Base-by-base conservation (phyloP, 208 protist species). In the Leishmania arabica region DNA sequence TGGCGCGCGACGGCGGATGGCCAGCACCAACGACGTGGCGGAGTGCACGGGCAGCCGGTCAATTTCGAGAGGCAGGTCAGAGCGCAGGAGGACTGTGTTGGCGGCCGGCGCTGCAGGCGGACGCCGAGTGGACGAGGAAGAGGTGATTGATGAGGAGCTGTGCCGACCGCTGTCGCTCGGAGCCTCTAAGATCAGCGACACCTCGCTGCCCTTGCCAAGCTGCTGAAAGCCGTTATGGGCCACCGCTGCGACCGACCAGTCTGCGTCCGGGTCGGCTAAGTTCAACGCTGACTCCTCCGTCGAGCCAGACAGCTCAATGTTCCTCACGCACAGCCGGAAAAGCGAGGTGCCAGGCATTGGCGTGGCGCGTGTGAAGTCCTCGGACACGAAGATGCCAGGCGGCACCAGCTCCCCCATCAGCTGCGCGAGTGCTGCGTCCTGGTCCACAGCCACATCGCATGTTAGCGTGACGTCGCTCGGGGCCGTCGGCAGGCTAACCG, bases 161-260 rank as follows among this genome's bases (percentile, higher is more conserved):
- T n/a, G 34, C 45, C 21, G 21, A 24, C 15, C 27, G 60, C 37
- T 71, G 19, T 77, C 45, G 45, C 24, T 82, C n/a, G 66, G 27
- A 17, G 74, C 51, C 75, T 69, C 73, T 19, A 91, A 88, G 27
- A 81, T 72, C 53, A 97, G 79, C 40, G 91, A 81, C 56, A 94
- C 91, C 81, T 97, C 94, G 49, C 83, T 84, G 31, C 94, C 94
- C 37, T 91, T 84, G 21, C 94, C 89, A 7, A 97, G 88, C 85
- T 96, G 94, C 74, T 91, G 92, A 80, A 95, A 95, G 40, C 94
- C 94, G 74, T 97, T 97, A 86, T 97, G 94, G 21, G 91, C 91
- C 15, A 97, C 91, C 31, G 89, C 94, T 1, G 94, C 94, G 31
- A 97, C 86, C 34, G 91, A 88, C 93, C 94, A 97, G 75, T 95